Base-by-base conservation (phyloP, 169 alveolate species). In the Eimeria falciformis region DNA sequence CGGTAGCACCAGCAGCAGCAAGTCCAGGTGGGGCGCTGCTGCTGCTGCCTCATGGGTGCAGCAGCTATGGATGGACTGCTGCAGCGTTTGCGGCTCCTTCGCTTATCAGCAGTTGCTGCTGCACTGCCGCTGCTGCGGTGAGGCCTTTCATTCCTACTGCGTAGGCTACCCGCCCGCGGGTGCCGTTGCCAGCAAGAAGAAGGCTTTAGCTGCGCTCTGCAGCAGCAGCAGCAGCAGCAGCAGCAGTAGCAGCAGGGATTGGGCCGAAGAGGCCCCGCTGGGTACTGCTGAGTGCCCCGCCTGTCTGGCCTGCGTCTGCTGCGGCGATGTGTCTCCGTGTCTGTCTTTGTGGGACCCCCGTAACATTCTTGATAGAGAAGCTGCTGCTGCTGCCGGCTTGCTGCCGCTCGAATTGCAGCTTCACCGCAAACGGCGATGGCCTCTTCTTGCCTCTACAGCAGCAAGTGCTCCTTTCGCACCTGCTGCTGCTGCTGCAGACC, bases 111-210 rank as follows among this genome's bases (percentile, higher is more conserved):
- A 21, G 40, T 47, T 66, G 47, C 83, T 84, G 29, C 62, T 56
- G 21, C 73, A 66, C 91, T 84, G 91, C 83, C 62, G 82, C 58
- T 43, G 69, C 82, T 84, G 91, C 50, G 83, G 91, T 65, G 91
- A 84, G 71, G 18, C 84, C 56, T 84, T 84, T 25, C 91, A 84
- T 53, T 65, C 73, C 45, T 65, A 25, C 7, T 84, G 91, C 83
- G 3, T 71, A 12, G 91, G 91, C 29, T 3, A 46, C 7, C 68
- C 83, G 21, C 73, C 91, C 25, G 73, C 91, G 4, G 50, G 69
- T 2, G 71, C 91, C 12, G 21, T 71, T 6, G 46, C 14, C 18
- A 75, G 40, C 45, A 75, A 75, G 85, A 46, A 45, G 65, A 43
- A 37, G 43, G 65, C 56, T 58, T 21, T 75, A 25, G 66, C 11